These are phyloP conservation scores for Euphorbia celastroides DNA, from an alignment of 441 rosid genomes.

Conservation along the genomic window DNA sequence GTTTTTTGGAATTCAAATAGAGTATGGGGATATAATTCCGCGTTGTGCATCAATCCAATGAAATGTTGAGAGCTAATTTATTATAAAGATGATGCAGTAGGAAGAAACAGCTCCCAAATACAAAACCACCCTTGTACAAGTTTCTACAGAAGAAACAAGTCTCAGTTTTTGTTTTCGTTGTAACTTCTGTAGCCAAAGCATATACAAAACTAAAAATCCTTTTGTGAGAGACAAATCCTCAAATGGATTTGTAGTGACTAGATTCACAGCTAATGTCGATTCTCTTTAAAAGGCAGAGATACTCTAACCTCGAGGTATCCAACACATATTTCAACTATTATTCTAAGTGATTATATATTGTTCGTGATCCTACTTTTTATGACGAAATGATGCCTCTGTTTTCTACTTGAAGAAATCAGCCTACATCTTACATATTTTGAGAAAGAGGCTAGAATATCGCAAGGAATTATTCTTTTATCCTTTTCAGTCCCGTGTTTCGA, in stretches of 20 bases:
- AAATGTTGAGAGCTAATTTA: not conserved
- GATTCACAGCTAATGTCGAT: not conserved
- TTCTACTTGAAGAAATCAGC: not conserved
- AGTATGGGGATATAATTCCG: not conserved
- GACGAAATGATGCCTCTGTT: not conserved
- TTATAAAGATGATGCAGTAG: not conserved
- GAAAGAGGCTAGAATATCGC: not conserved
- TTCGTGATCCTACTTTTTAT: not conserved
- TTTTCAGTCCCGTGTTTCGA: not conserved
- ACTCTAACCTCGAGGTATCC: not conserved
- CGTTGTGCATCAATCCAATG: not conserved
- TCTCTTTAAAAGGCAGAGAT: not conserved
- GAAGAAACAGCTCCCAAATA: not conserved
- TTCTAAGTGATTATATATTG: not conserved
- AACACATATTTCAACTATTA: not conserved
- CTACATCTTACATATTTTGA: not conserved
- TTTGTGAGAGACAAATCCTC: not conserved
- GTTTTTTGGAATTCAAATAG: not conserved
- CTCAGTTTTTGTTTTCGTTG: not conserved
- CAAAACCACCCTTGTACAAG: not conserved
- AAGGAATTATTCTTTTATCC: not conserved
- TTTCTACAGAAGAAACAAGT: not conserved
- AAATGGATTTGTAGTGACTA: not conserved
- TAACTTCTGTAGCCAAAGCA: not conserved
- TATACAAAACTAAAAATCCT: not conserved